Conservation (phyloP, 2,329 filamentous ascomycete species). For the Ophiocordyceps polyrhachis-furcata region DNA sequence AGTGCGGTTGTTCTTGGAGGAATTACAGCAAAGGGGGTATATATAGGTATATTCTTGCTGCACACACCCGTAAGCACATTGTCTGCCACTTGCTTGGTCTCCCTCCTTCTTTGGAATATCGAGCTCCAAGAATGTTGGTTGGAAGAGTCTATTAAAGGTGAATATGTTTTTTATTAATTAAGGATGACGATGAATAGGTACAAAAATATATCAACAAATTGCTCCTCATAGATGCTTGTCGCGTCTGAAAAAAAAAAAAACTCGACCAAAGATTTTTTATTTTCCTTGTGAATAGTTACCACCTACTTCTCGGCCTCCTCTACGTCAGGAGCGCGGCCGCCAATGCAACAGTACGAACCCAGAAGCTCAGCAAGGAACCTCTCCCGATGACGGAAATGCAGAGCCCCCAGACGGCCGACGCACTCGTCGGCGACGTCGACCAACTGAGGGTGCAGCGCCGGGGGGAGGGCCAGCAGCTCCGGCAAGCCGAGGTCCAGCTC, state of each 20-base stretch:
- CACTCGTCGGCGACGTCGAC: constrained; percentile 4
- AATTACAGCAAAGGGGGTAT: background rate
- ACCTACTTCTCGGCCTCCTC: background rate
- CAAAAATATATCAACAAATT: no score
- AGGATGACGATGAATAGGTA: no score
- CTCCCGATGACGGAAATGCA: constrained; percentile 7
- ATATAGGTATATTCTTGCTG: background rate
- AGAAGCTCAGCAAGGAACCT: constrained; percentile 7
- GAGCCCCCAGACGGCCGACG: constrained; percentile 1
- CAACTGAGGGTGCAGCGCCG: constrained; percentile 3
- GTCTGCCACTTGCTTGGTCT: no score
- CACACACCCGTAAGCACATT: background rate
- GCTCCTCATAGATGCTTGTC: no score
- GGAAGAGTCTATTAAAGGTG: no score
- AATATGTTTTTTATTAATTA: no score
- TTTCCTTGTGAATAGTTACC: no score
- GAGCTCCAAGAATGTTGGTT: no score
- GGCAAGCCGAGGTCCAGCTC: constrained; percentile 3
- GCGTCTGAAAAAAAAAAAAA: no score
- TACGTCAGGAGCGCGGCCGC: background rate
- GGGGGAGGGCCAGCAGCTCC: constrained; percentile 4
- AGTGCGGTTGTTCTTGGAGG: background rate
- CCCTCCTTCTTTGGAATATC: no score
- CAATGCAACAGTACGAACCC: constrained; percentile 6
- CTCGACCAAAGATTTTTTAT: background rate